These are phyloP conservation scores for Carex sylvatica DNA, from an alignment of 202 grass and related monocot species.

Conservation along the genomic window DNA sequence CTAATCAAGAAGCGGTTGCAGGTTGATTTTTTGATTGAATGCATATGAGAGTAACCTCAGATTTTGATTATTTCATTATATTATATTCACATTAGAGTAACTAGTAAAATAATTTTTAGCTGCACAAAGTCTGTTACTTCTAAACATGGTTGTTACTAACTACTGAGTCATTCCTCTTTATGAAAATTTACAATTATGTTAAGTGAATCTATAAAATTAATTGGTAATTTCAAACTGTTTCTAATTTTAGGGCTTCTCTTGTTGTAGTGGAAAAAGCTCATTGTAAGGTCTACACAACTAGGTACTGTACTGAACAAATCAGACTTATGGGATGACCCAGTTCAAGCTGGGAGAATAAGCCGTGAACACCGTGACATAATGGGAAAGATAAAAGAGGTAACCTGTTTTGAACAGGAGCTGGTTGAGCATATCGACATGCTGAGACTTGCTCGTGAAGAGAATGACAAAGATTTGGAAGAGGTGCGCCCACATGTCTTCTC, in stretches of 20 bases:
- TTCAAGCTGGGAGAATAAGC: conserved; percentile 73
- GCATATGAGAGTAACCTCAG: not conserved
- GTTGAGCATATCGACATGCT: conserved; percentile 91
- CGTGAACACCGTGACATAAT: conserved; percentile 78
- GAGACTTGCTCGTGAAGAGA: conserved; percentile 86
- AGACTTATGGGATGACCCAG: conserved; percentile 84
- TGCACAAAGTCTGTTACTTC: not conserved
- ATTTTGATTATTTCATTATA: not conserved
- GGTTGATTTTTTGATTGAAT: conserved; percentile 31
- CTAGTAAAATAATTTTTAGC: not conserved
- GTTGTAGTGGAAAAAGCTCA: conserved; percentile 73
- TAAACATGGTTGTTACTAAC: not conserved
- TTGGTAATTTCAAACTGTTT: not conserved
- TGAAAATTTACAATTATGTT: not conserved
- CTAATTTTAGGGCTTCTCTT: not conserved
- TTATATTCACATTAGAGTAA: not conserved
- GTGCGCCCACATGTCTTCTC: conserved; percentile 37
- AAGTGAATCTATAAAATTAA: not conserved
- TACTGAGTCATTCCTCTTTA: not conserved
- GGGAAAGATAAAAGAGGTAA: conserved; percentile 80
- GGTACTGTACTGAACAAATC: conserved; percentile 60
- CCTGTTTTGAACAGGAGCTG: conserved; percentile 67
- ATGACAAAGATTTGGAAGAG: conserved; percentile 76
- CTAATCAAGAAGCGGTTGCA: conserved; percentile 92
- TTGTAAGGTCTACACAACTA: conserved; percentile 64